These are phyloP conservation scores for Syzygium aqueum DNA, from an alignment of 345 rosid species.

Conservation along the genomic window DNA sequence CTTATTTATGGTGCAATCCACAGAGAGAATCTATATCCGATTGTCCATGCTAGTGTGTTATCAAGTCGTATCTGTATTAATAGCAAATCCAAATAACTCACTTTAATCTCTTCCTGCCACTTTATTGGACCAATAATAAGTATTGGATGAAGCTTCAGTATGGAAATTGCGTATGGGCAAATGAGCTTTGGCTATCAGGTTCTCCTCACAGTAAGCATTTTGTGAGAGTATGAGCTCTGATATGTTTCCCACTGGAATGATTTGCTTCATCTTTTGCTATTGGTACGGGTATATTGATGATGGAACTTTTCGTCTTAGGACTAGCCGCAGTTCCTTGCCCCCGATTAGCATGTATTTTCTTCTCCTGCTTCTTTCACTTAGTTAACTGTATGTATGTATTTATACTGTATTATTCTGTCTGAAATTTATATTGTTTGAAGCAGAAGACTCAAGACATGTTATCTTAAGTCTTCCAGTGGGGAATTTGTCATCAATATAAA, in stretches of 20 bases:
- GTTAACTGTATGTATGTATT: neutral
- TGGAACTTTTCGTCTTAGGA: neutral
- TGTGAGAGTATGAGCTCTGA: neutral
- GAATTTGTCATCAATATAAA: neutral
- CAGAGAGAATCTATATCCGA: neutral
- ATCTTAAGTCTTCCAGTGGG: neutral
- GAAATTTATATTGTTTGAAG: no score
- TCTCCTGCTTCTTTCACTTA: neutral
- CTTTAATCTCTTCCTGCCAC: neutral
- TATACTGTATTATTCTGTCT: neutral
- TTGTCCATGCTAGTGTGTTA: neutral
- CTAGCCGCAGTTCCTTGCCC: neutral
- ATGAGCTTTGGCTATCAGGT: neutral
- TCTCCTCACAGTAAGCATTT: neutral
- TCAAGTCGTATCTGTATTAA: neutral
- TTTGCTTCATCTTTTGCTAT: neutral
- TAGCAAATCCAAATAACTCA: neutral
- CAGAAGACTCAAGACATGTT: no score
- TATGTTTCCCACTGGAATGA: neutral
- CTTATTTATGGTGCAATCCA: neutral
- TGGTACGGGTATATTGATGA: neutral
- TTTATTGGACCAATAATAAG: neutral
- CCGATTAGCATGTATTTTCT: neutral
- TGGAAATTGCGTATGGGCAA: neutral
- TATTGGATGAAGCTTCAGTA: neutral